phyloP scores from a whole-genome alignment of 345 rosid genomes.

The Aethionema arabicum region DNA sequence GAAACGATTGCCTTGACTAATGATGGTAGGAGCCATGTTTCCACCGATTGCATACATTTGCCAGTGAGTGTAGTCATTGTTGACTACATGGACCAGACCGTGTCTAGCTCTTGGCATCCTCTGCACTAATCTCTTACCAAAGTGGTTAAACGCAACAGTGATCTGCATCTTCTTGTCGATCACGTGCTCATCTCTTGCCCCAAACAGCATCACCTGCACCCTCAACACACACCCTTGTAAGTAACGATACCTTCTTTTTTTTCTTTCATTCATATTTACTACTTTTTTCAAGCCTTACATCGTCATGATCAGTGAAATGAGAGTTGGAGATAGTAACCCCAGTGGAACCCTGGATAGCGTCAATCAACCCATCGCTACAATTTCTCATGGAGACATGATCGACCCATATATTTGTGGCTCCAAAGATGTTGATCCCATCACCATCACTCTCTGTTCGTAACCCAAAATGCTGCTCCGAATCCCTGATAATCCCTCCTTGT shows the following conservation, averaged over 20 bases:
- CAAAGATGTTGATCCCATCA: constrained; percentile 60
- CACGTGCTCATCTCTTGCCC: constrained; percentile 41
- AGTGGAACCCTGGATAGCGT: constrained; percentile 58
- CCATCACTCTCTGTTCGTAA: constrained; percentile 55
- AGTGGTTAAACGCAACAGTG: constrained; percentile 70
- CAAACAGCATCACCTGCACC: constrained; percentile 70
- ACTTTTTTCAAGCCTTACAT: constrained; percentile 37
- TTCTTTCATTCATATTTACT: background rate
- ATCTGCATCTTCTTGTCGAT: constrained; percentile 63
- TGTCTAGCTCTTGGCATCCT: constrained; percentile 52
- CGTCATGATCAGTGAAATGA: constrained; percentile 63
- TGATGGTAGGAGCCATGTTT: constrained; percentile 57
- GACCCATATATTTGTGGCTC: constrained; percentile 59
- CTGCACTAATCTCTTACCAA: constrained; percentile 48
- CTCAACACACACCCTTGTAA: too few species aligned
- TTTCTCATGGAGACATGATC: constrained; percentile 68
- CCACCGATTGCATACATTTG: constrained; percentile 73
- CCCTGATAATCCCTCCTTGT: constrained; percentile 62
- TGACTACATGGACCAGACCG: constrained; percentile 71
- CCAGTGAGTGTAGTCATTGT: constrained; percentile 87
- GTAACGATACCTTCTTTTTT: background rate
- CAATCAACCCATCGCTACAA: constrained; percentile 59
- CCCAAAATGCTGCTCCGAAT: constrained; percentile 60
- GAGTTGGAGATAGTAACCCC: constrained; percentile 67
- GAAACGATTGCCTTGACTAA: constrained; percentile 81